A percentile compares a stretch with the other conserved stretches of the same genome.
Conservation (phyloP, 1,139 yeast genomes). For the Kazachstania sp. region DNA sequence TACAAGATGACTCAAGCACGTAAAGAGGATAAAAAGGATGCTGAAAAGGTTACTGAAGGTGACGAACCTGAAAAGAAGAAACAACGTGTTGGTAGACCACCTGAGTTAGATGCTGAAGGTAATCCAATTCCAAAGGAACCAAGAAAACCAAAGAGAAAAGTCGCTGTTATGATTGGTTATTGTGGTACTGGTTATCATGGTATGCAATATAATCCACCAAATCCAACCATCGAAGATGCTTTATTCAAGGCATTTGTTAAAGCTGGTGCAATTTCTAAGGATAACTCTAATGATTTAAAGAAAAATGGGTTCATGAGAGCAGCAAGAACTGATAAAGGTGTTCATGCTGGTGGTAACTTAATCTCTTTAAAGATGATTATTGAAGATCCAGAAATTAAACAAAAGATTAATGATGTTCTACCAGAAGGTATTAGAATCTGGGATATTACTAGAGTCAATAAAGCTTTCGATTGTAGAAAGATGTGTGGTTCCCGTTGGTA, state of each 20-base stretch:
- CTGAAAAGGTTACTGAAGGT: conserved; percentile 29
- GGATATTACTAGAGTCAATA: conserved; percentile 87
- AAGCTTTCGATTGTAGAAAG: conserved; percentile 88
- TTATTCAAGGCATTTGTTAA: conserved; percentile 73
- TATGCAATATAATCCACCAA: conserved; percentile 90
- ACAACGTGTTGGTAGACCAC: conserved; percentile 47
- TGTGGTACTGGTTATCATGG: conserved; percentile 99
- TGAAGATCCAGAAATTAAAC: conserved; percentile 72
- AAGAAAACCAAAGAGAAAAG: conserved; percentile 47
- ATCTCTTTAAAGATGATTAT: conserved; percentile 80
- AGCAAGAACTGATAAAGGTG: conserved; percentile 97
- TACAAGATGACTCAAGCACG: conserved; percentile 43
- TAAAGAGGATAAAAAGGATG: conserved; percentile 35
- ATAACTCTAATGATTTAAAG: conserved; percentile 82
- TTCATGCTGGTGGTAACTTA: conserved; percentile 97
- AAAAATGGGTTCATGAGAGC: conserved; percentile 91
- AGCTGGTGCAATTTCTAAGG: conserved; percentile 87
- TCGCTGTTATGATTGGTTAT: conserved; percentile 88
- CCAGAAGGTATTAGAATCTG: conserved; percentile 87
- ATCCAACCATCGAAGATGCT: conserved; percentile 87
- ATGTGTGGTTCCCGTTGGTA: conserved; percentile 91
- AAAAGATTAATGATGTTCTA: conserved; percentile 60
- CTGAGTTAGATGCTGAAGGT: conserved; percentile 52
- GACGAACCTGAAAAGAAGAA: conserved; percentile 26
- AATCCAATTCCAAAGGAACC: conserved; percentile 41